phyloP scores from a whole-genome alignment of 1,284 basidiomycete species.

The Mycocalia duriaeana region DNA sequence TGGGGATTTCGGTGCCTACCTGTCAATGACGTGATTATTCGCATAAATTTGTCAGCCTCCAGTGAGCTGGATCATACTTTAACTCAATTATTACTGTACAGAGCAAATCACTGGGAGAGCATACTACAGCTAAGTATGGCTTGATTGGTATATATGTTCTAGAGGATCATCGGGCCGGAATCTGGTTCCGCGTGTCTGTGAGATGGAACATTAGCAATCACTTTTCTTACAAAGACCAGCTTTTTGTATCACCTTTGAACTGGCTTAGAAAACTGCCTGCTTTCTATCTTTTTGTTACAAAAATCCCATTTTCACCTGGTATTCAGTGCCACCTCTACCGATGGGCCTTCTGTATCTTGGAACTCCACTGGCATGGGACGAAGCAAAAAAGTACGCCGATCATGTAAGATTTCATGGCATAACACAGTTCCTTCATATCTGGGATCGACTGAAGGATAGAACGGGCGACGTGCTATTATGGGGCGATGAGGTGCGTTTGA shows the following conservation, averaged over 20 bases:
- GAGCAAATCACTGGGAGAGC: no score
- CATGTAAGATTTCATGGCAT: constrained; percentile 94
- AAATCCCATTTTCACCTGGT: neutral
- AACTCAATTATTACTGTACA: no score
- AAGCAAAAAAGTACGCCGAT: constrained; percentile 83
- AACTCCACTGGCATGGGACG: constrained; percentile 90
- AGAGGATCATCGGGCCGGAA: neutral
- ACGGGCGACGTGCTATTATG: constrained; percentile 94
- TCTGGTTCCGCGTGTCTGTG: neutral
- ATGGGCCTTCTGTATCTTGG: constrained; percentile 97
- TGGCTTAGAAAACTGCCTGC: no score
- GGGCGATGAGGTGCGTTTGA: constrained; percentile 86
- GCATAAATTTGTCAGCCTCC: neutral
- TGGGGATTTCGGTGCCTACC: no score
- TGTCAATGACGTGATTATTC: constrained; percentile 11
- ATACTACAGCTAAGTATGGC: no score
- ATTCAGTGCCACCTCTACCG: neutral
- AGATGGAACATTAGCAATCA: constrained; percentile 9
- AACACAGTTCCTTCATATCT: constrained; percentile 90
- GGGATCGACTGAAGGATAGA: constrained; percentile 88
- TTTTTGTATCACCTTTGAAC: neutral
- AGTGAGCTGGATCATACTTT: no score
- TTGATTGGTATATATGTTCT: neutral
- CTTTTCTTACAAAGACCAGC: constrained; percentile 5
- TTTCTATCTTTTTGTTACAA: no score